Evolutionary conservation across 2,329 filamentous ascomycete genomes (phyloP), one percentile per base, ranked within the genome.

Genomic region (Zarea fungicola): DNA sequence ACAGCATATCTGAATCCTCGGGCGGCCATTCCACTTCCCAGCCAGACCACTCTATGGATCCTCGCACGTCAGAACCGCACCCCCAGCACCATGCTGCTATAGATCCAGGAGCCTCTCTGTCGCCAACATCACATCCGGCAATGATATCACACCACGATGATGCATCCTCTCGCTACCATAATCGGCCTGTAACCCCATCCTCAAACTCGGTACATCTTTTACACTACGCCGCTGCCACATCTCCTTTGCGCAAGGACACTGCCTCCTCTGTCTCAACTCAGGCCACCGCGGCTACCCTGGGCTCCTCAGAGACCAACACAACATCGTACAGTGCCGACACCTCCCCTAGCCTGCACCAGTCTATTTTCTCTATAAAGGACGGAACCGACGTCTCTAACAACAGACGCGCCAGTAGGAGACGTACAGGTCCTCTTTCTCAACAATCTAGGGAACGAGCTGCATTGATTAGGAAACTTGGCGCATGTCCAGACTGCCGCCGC

Each of bases 391-490:
- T 75, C 61, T 71, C 70, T 66, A 72, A 73, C 60, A 71, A 68
- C 60, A 75, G 76, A 56, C 75, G 77, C 57, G 69, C 76, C 54
- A 81, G 75, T 60, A 74, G 78, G 58, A 73, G 78, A 62, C 75
- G 78, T 49, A 81, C 78, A 53, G 78, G 78, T 35, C 78, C 78
- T 53, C 67, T 82, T 54, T 80, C 77, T 26, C 72, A 77, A 47
- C 70, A 76, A 53, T 79, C 80, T 57, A 72, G 78, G 61, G 76
- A 81, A 56, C 77, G 77, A 61, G 78, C 78, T 40, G 78, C 78
- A 39, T 61, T 82, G 50, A 81, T 82, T 53, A 67, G 78, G 57
- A 81, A 81, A 61, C 65, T 81, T 46, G 78, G 78, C 50, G 78
- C 78, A 41, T 82, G 78, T 58, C 58, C 62, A 28, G 77, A 80